Percentiles rank a stretch among this genome's conserved stretches.
Evolutionary conservation across 1,139 yeast species (phyloP).

Genomic region (Pneumocystis oryctolagi): DNA sequence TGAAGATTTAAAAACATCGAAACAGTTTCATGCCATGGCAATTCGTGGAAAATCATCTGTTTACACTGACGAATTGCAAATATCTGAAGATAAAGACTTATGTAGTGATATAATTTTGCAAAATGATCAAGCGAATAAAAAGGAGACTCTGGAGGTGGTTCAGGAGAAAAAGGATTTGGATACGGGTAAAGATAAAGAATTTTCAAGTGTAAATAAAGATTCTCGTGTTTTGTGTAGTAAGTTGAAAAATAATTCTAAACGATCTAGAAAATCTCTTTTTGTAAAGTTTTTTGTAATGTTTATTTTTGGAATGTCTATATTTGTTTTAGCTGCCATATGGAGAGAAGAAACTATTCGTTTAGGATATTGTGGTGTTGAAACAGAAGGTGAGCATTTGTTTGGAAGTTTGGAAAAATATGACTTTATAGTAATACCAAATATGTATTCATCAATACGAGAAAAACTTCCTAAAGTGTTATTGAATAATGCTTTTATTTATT

Average conservation of each 20-base stretch:
- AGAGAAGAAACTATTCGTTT: conserved; percentile 20
- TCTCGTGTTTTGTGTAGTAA: background rate
- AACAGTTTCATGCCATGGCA: background rate
- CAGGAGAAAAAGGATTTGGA: background rate
- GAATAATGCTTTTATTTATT: conserved; percentile 36
- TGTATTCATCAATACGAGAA: background rate
- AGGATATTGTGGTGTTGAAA: conserved; percentile 27
- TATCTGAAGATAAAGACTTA: background rate
- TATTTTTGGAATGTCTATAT: background rate
- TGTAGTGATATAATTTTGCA: background rate
- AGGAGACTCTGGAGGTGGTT: background rate
- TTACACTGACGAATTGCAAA: background rate
- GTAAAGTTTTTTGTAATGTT: background rate
- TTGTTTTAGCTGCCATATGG: conserved; percentile 21
- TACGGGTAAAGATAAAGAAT: background rate
- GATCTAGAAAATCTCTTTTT: background rate
- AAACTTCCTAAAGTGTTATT: background rate
- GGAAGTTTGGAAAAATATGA: background rate
- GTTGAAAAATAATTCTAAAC: background rate
- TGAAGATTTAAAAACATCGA: background rate
- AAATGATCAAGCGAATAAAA: background rate
- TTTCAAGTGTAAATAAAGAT: background rate
- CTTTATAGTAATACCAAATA: background rate
- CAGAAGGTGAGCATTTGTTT: conserved; percentile 3
- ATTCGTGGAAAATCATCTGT: background rate